Evolutionary conservation across 306 rosid genomes (phyloP), one percentile per base, ranked within the genome.

Genomic region (Pyrus pyrifolia): DNA sequence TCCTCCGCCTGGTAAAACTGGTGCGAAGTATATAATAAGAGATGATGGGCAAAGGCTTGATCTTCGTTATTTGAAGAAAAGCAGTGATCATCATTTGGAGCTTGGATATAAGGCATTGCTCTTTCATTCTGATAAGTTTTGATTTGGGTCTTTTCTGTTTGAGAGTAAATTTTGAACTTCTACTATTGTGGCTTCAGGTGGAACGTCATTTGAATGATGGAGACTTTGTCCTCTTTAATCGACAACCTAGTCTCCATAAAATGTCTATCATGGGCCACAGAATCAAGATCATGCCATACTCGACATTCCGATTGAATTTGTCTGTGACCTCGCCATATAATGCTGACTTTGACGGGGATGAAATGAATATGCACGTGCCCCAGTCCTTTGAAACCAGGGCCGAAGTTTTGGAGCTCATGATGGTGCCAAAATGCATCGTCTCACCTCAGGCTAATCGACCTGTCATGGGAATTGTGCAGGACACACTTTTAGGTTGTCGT

Each of bases 251-350:
- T 89, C 99, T 95, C 51, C 99, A 95, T 83, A 95, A 95, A 85
- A 95, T 95, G 99, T 95, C 99, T 86, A 95, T 95, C 80, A 95
- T 95, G 99, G 99, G 99, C 72, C 99, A 95, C 78, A 86, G 97
- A 83, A 95, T 95, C 85, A 95, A 92, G 91, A 95, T 95, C 84
- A 95, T 95, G 97, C 99, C 99, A 6, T 95, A 95, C 78, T 95
- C 99, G 70, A 95, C 99, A 11, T 95, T 95, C 74, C 92, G 99
- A 42, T 86, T 95, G 44, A 95, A 95, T 82, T 78, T 95, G 81
- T 95, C 99, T 2, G 99, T 95, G 35, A 95, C 99, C 2, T 89
- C 99, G 17, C 98, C 99, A 5, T 95, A 95, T 76, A 95, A 95
- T 85, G 99, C 99, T 81, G 99, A 95, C 86, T 95, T 95, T 81